Evolutionary conservation across 176 grass and related monocot species (phyloP).

Genomic region (Avena sativa): DNA sequence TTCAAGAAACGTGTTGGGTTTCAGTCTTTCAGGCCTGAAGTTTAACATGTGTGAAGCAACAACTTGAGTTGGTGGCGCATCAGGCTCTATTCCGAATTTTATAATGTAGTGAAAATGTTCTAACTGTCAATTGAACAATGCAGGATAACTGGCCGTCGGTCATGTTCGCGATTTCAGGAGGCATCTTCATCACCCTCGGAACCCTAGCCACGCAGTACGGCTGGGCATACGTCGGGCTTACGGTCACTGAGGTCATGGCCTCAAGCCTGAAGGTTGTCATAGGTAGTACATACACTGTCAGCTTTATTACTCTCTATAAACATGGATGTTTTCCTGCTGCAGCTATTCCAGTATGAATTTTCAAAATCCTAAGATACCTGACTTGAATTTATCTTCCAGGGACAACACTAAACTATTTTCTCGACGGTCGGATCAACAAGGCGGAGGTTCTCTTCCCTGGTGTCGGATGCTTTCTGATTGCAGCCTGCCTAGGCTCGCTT

Average conservation of each 20-base stretch:
- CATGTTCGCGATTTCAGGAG: slow-evolving; percentile 78
- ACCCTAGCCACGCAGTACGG: slow-evolving; percentile 93
- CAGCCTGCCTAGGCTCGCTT: slow-evolving; percentile 82
- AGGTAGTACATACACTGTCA: slow-evolving; percentile 58
- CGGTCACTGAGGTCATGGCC: slow-evolving; percentile 90
- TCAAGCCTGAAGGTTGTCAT: slow-evolving; percentile 93
- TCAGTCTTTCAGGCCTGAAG: not conserved
- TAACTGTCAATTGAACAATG: slow-evolving; percentile 24
- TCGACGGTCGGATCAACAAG: slow-evolving; percentile 84
- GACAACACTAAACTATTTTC: slow-evolving; percentile 91
- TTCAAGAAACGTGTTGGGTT: not conserved
- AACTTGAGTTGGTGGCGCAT: not conserved
- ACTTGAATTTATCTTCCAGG: slow-evolving; percentile 40
- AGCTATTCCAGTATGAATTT: not conserved
- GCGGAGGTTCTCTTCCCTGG: slow-evolving; percentile 93
- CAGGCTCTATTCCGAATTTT: not conserved
- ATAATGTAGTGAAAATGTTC: not conserved
- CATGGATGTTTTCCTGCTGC: not conserved
- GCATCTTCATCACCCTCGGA: slow-evolving; percentile 79
- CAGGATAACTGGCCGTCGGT: slow-evolving; percentile 87
- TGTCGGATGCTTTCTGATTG: slow-evolving; percentile 83
- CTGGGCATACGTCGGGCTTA: slow-evolving; percentile 88
- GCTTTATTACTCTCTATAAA: not conserved
- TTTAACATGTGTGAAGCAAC: slow-evolving; percentile 4
- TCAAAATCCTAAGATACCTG: not conserved